Conservation (phyloP, 2,329 filamentous ascomycete species). For the Aspergillus brasiliensis region DNA sequence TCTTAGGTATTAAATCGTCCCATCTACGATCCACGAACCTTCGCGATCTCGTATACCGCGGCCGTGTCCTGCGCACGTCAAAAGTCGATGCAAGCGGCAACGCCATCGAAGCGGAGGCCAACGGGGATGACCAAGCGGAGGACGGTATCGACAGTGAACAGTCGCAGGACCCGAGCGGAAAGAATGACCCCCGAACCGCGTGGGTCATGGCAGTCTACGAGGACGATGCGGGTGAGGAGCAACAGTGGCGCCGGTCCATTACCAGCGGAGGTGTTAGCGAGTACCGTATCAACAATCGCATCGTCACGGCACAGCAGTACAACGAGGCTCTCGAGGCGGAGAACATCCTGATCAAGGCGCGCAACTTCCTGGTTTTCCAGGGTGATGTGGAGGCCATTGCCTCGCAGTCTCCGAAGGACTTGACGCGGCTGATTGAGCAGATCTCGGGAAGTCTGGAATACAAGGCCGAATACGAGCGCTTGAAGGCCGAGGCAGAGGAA, state of each 20-base stretch:
- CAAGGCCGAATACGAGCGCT: slow-evolving; percentile 87
- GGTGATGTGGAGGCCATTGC: slow-evolving; percentile 97
- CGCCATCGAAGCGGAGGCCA: slow-evolving; percentile 63
- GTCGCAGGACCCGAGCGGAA: slow-evolving; percentile 58
- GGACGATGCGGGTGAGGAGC: slow-evolving; percentile 92
- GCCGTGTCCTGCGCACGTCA: slow-evolving; percentile 85
- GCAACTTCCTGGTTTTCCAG: slow-evolving; percentile 98
- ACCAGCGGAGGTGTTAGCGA: slow-evolving; percentile 86
- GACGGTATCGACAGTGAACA: slow-evolving; percentile 60
- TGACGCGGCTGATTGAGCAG: slow-evolving; percentile 93
- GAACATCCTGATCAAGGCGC: slow-evolving; percentile 96
- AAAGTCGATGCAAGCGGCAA: slow-evolving; percentile 87
- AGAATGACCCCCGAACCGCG: slow-evolving; percentile 83
- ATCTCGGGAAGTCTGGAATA: slow-evolving; percentile 95
- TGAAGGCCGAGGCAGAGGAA: slow-evolving; percentile 84
- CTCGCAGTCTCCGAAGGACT: slow-evolving; percentile 88
- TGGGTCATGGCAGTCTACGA: slow-evolving; percentile 99
- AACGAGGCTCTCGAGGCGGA: slow-evolving; percentile 89
- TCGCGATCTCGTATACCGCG: slow-evolving; percentile 93
- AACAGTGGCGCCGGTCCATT: slow-evolving; percentile 94
- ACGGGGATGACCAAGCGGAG: slow-evolving; percentile 62
- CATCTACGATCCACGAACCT: slow-evolving; percentile 92
- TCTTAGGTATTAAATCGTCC: slow-evolving; percentile 97
- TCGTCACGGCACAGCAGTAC: slow-evolving; percentile 87
- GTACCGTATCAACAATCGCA: slow-evolving; percentile 92